Evolutionary conservation across 768 basidiomycete species (phyloP).

Genomic region (Chalciporus pseudorubinellus): DNA sequence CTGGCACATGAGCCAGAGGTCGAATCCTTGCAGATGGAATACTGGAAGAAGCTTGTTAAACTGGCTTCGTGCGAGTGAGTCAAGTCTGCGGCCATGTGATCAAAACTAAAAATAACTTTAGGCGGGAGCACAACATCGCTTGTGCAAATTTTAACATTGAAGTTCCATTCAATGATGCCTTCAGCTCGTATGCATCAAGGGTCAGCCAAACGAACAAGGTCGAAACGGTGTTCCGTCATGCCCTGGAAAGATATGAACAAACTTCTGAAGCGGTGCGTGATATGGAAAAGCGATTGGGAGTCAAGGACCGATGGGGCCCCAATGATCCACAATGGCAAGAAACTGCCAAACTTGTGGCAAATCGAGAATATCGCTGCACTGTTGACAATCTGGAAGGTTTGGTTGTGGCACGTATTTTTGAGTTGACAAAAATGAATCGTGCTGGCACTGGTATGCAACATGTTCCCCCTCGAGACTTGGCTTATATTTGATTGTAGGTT

Average conservation of each 20-base stretch:
- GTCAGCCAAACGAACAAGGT: too few species aligned
- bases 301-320: too few species aligned
- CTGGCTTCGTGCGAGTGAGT: conserved; percentile 7
- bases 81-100: not conserved
- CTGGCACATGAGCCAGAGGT: conserved; percentile 5
- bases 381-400: conserved; percentile 15
- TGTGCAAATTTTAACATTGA: too few species aligned
- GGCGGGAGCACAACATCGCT: too few species aligned
- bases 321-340: too few species aligned
- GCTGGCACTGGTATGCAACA: conserved; percentile 13
- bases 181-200: too few species aligned
- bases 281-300: too few species aligned
- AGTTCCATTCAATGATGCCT: too few species aligned
- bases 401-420: conserved; percentile 15
- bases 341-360: not conserved
- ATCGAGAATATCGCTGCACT: conserved; percentile 3
- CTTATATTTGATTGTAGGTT: not conserved
- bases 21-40: conserved; percentile 15
- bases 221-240: too few species aligned
- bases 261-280: not conserved
- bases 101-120: too few species aligned
- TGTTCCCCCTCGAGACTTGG: too few species aligned
- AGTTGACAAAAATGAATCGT: conserved; percentile 21
- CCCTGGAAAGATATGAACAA: too few species aligned
- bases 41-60: conserved; percentile 8